Conservation (phyloP, 148 eudicot species). For the Spergularia bocconei region DNA sequence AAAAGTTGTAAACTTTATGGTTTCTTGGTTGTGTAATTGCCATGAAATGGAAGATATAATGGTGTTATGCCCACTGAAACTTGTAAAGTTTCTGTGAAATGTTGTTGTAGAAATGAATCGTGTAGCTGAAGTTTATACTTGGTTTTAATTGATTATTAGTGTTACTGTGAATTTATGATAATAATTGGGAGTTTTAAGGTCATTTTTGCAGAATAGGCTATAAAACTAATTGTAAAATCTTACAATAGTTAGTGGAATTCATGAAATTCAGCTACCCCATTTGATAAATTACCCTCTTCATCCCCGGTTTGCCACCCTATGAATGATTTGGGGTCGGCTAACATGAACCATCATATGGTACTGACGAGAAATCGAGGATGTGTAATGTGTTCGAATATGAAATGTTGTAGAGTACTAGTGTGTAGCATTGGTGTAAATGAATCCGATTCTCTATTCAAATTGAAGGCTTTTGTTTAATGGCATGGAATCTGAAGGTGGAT, state of each 20-base stretch:
- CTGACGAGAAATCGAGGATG: too few relatives aligned
- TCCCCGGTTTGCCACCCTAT: not conserved
- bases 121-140: not conserved
- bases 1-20: not conserved
- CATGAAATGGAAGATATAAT: not conserved
- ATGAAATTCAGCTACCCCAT: not conserved
- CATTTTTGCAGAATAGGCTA: not conserved
- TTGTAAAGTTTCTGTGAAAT: not conserved
- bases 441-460: not conserved
- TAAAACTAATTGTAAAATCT: not conserved
- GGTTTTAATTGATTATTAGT: not conserved
- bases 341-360: too few relatives aligned
- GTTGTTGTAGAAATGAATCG: not conserved
- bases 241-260: not conserved
- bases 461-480: not conserved
- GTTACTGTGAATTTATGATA: not conserved
- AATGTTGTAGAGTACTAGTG: not conserved
- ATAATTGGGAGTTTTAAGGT: not conserved
- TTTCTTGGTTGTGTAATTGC: not conserved
- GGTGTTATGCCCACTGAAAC: not conserved
- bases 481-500: not conserved
- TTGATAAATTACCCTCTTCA: not conserved
- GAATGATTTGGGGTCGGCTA: too few relatives aligned
- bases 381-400: not conserved
- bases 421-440: not conserved